Conservation (phyloP, 495 filamentous ascomycete genomes). For the Pyrenopolyporus hunteri region DNA sequence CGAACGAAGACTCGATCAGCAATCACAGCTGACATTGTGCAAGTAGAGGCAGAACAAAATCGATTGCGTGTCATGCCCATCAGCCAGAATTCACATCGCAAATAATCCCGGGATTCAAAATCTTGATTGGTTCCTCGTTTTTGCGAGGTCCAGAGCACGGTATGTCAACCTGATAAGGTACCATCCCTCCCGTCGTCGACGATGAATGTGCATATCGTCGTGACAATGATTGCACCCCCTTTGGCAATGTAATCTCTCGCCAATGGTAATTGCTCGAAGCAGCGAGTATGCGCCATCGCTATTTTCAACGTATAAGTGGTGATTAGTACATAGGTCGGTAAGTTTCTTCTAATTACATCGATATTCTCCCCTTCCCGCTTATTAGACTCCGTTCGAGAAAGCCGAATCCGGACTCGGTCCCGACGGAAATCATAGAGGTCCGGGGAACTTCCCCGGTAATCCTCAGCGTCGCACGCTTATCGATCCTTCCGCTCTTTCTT, state of each 20-base stretch:
- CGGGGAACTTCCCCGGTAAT: slow-evolving; percentile 5
- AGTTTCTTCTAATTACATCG: no score
- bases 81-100: not conserved
- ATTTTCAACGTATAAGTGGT: no score
- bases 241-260: no score
- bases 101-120: not conserved
- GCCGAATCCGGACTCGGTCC: slow-evolving; percentile 16
- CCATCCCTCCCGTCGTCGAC: no score
- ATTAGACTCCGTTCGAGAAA: not conserved
- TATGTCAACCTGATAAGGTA: no score
- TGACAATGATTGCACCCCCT: no score
- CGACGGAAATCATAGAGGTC: slow-evolving; percentile 4
- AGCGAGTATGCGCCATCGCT: no score
- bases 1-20: slow-evolving; percentile 9
- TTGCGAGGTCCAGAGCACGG: no score
- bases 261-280: no score
- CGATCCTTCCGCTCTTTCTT: slow-evolving; percentile 27
- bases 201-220: no score
- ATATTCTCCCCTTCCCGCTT: not conserved
- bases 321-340: no score
- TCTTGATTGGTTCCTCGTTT: no score
- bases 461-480: slow-evolving; percentile 21
- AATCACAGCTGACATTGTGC: not conserved
- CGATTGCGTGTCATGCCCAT: not conserved
- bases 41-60: not conserved